Evolutionary conservation across 2,329 filamentous ascomycete species (phyloP).

Genomic region (Pseudogymnoascus sp.): DNA sequence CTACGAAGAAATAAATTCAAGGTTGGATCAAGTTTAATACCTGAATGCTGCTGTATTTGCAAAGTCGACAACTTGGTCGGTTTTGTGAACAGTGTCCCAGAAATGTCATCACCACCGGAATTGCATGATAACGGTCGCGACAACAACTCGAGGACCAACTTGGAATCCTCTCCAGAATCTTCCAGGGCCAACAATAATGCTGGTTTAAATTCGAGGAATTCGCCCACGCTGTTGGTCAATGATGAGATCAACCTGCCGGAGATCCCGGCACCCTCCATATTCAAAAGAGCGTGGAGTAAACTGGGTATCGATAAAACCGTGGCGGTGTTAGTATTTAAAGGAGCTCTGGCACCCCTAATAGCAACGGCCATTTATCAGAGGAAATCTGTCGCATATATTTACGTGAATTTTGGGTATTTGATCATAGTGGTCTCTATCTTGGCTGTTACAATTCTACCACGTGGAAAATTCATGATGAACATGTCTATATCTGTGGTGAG

Average conservation of each 20-base stretch:
- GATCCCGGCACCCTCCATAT: not conserved
- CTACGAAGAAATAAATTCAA: not conserved
- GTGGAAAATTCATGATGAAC: constrained; percentile 64
- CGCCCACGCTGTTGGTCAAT: not conserved
- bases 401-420: constrained; percentile 36
- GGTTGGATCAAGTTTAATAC: not conserved
- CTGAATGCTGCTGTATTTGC: not conserved
- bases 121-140: not conserved
- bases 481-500: constrained; percentile 13
- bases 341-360: constrained; percentile 16
- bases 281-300: constrained; percentile 13
- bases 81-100: not conserved
- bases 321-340: constrained; percentile 19
- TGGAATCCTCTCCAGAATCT: not conserved
- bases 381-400: constrained; percentile 15
- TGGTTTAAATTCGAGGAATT: not conserved
- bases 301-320: constrained; percentile 14
- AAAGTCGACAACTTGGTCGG: not conserved
- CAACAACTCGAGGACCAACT: not conserved
- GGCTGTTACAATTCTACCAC: constrained; percentile 55
- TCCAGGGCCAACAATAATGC: not conserved
- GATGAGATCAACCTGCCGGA: not conserved
- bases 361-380: constrained; percentile 17
- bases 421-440: constrained; percentile 57
- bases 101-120: not conserved